Base-by-base conservation (phyloP, 2,329 filamentous ascomycete genomes). In the Cladosporium austrohemisphaericum region DNA sequence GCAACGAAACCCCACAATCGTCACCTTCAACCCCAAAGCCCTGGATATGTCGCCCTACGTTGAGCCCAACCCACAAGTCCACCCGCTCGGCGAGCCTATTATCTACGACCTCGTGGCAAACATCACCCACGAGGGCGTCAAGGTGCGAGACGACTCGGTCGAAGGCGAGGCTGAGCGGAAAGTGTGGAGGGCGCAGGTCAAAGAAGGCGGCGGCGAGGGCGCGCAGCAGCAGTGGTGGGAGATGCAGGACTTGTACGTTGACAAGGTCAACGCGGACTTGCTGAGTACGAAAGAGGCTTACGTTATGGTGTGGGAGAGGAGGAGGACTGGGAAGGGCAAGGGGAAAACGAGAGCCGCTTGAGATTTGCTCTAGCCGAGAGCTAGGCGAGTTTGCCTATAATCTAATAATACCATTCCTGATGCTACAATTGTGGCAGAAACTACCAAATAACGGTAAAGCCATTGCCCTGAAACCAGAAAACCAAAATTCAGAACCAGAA, bases 91-190 rank as follows among this genome's bases (percentile, higher is more conserved):
- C 2, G 89, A 95, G 65, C 90, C 92, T 1, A 88, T 97, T 58
- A 84, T 86, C 75, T 98, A 98, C 69, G 93, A 98, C 67, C 80
- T 98, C 13, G 89, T 96, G 5, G 91, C 92, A 49, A 98, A 98
- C 69, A 86, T 98, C 55, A 94, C 84, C 53, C 92, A 86, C 74
- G 92, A 86, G 76, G 91, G 81, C 35, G 85, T 92, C 41, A 79
- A 86, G 51, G 81, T 81, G 25, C 78, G 81, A 57, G 88, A 92
- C 57, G 88, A 92, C 56, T 83, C 81, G 45, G 91, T 95, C 1
- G 90, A 94, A 46, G 91, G 92, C 38, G 91, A 89, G 59, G 88
- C 84, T 36, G 91, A 96, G 71, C 87, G 88, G 71, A 94, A 95
- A 67, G 88, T 90, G 10, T 98, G 93, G 91, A 90, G 94, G 66